phyloP scores from a whole-genome alignment of 352 stramenopile species.

The Globisporangium perplexum region DNA sequence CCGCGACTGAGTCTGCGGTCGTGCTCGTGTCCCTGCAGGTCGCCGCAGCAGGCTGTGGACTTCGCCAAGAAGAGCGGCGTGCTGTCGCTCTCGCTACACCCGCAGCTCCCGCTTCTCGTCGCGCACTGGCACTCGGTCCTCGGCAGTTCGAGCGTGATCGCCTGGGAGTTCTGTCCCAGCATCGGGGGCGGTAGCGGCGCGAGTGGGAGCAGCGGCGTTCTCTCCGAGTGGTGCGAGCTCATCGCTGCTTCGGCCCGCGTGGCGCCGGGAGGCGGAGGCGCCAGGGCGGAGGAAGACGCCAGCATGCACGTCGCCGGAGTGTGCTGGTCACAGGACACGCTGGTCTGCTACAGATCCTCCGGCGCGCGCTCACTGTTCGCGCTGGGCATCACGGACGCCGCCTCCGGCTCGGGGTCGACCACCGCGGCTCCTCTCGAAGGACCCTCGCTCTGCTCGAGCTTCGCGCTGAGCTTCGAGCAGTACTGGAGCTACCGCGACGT shows the following conservation, averaged over 20 bases:
- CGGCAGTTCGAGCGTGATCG: conserved; percentile 10
- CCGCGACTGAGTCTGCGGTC: neutral
- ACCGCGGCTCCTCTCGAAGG: neutral
- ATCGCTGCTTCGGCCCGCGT: neutral
- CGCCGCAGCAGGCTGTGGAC: conserved; percentile 34
- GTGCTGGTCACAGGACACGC: conserved; percentile 4
- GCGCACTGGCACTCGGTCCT: conserved; percentile 31
- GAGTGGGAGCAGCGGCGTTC: conserved; percentile 18
- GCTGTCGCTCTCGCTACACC: conserved; percentile 38
- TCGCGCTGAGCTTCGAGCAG: conserved; percentile 53
- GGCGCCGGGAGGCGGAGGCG: neutral
- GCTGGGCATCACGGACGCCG: neutral
- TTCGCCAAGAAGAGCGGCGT: conserved; percentile 47
- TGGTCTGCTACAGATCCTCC: conserved; percentile 12
- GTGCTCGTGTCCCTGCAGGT: conserved; percentile 12
- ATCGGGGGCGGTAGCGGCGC: conserved; percentile 17
- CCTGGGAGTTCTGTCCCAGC: conserved; percentile 16
- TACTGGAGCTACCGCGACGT: conserved; percentile 61
- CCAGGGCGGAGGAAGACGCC: conserved; percentile 3
- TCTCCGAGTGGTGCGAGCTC: conserved; percentile 15
- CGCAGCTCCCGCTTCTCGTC: conserved; percentile 32
- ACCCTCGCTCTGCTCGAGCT: conserved; percentile 15
- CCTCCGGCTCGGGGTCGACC: neutral
- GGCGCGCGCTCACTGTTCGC: conserved; percentile 9
- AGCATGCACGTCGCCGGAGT: conserved; percentile 5